phyloP scores from a whole-genome alignment of 139 green algal genomes.

The Asterochloris sp. region DNA sequence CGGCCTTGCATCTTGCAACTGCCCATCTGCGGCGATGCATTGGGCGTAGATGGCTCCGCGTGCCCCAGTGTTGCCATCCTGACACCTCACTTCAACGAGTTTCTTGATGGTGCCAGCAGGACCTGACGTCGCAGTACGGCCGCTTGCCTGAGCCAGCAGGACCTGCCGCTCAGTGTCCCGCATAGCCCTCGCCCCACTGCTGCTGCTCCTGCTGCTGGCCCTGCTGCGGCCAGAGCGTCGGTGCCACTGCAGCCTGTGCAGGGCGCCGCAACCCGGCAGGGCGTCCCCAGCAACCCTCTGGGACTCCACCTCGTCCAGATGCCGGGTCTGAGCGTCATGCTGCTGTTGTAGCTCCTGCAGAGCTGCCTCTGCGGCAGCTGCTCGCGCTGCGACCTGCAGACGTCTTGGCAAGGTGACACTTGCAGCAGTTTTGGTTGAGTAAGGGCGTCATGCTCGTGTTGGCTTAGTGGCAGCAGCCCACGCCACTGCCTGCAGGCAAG shows the following conservation, averaged over 20 bases:
- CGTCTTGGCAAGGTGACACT: too few relatives aligned
- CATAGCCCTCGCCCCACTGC: not conserved
- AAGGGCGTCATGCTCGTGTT: too few relatives aligned
- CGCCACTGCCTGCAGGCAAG: too few relatives aligned
- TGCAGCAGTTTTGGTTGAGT: too few relatives aligned
- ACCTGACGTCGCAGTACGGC: not conserved
- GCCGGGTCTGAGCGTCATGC: constrained; percentile 29
- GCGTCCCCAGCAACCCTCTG: not conserved
- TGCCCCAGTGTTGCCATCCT: not conserved
- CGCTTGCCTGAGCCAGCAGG: constrained; percentile 6
- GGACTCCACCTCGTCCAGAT: constrained; percentile 32
- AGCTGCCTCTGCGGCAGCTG: constrained; percentile 28
- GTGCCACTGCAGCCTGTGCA: too few relatives aligned
- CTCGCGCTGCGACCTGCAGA: not conserved
- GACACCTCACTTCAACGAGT: too few relatives aligned
- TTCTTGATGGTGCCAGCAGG: too few relatives aligned
- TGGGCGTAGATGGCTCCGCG: not conserved
- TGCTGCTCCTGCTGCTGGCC: too few relatives aligned
- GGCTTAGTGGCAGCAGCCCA: too few relatives aligned
- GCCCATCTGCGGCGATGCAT: not conserved
- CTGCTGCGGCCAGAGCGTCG: not conserved
- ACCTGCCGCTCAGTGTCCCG: not conserved
- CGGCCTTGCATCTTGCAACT: too few relatives aligned
- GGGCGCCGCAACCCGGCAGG: not conserved
- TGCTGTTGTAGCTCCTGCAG: constrained; percentile 55